phyloP scores from a whole-genome alignment of 306 rosid species.

The Oemleria cerasiformis region DNA sequence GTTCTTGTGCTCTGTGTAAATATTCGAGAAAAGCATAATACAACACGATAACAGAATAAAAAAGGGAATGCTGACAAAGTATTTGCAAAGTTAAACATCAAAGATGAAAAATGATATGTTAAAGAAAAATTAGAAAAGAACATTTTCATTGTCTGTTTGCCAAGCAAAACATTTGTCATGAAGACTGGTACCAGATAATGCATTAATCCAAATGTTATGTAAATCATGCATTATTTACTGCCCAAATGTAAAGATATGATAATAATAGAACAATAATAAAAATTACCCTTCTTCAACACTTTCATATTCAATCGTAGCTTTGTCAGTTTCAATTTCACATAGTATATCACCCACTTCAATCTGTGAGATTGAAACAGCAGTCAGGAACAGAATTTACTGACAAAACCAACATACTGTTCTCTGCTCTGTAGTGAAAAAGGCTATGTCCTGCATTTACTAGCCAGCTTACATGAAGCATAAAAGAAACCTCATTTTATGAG shows the following conservation, averaged over 20 bases:
- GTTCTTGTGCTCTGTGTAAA: constrained; percentile 11
- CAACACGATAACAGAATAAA: neutral
- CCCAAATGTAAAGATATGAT: neutral
- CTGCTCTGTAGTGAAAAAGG: constrained; percentile 4
- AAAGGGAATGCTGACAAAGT: neutral
- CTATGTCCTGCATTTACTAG: neutral
- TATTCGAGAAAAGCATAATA: neutral
- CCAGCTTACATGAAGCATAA: constrained; percentile 27
- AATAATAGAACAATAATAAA: constrained; percentile 2
- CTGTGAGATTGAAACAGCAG: constrained; percentile 47
- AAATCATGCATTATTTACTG: neutral
- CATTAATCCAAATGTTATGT: constrained; percentile 3
- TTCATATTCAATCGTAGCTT: constrained; percentile 95
- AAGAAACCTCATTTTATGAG: constrained; percentile 28
- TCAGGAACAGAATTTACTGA: constrained; percentile 26
- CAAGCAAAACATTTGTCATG: constrained; percentile 2
- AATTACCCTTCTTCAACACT: constrained; percentile 95
- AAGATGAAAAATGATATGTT: neutral
- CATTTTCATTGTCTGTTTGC: neutral
- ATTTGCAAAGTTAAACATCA: neutral
- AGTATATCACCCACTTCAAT: constrained; percentile 87
- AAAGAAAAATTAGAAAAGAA: neutral
- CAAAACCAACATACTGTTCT: constrained; percentile 21
- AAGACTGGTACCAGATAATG: constrained; percentile 6
- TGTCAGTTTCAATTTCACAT: constrained; percentile 96